Evolutionary conservation across 345 rosid genomes (phyloP), one percentile per base, ranked within the genome.

Genomic region (Erodium maritimum): DNA sequence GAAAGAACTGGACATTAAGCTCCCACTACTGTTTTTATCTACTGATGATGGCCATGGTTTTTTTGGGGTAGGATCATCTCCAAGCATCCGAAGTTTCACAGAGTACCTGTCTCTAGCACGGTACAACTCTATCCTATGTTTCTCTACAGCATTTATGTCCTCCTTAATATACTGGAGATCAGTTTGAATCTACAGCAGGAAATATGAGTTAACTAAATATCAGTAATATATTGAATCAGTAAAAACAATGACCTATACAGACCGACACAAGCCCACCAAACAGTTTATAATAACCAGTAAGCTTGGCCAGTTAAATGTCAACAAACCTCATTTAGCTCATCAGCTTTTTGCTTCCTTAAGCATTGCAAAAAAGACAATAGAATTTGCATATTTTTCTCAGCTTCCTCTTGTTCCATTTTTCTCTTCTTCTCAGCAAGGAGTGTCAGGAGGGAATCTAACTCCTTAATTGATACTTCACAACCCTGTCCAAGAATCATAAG

Each of bases 361-460:
- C 87, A 81, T 52, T 80, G 84, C 76, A 93, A 74, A 76, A 93
- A 93, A 70, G 90, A 94, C 62, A 93, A 64, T 37, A 93, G 77
- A 74, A 93, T 85, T 78, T 93, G 96, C 99, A 87, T 93, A 77
- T 89, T 90, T 73, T 95, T 85, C 79, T 89, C 99, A 55, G 96
- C 86, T 77, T 87, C 97, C 77, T 93, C 99, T 73, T 90, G 96
- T 64, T 93, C 97, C 91, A 87, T 83, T 77, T 93, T 93, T 33
- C 87, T 85, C 80, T 87, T 89, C 82, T 72, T 93, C 78, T 90
- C 97, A 17, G 83, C 72, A 46, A 93, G 97, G 65, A 90, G 69
- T 17, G 80, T 51, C 68, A 87, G 73, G 52, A 94, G 91, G 72
- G 48, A 73, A 57, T 85, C 99, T 65, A 94, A 69, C 65, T 90